Conservation (phyloP, 129 eudicot genomes). For the Deinandra increscens region DNA sequence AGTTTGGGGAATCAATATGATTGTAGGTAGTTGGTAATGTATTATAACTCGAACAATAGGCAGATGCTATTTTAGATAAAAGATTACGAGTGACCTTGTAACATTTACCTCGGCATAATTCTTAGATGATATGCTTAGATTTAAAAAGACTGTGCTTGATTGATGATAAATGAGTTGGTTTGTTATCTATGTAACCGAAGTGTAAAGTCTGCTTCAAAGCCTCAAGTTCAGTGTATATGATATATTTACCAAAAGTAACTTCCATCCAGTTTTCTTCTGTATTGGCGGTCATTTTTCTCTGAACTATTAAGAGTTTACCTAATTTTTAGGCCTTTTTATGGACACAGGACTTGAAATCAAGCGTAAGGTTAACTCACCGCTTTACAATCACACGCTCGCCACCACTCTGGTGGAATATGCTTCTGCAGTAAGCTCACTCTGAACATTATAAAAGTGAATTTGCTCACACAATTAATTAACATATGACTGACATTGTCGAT, state of each 20-base stretch:
- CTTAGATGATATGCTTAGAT: neutral
- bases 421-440: slow-evolving; percentile 66
- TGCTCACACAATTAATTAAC: neutral
- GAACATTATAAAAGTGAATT: neutral
- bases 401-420: slow-evolving; percentile 76
- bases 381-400: slow-evolving; percentile 80
- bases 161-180: neutral
- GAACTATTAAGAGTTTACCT: neutral
- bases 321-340: slow-evolving; percentile 8
- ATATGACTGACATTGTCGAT: neutral
- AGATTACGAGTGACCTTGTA: neutral
- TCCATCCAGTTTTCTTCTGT: no score
- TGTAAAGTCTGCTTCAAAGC: neutral
- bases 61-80: slow-evolving; percentile 4
- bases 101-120: neutral
- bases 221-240: slow-evolving; percentile 1
- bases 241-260: neutral
- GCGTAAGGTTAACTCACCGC: slow-evolving; percentile 36
- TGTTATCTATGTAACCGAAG: neutral
- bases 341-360: slow-evolving; percentile 49
- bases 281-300: neutral
- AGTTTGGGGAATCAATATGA: neutral
- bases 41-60: neutral
- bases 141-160: neutral
- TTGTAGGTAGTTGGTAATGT: slow-evolving; percentile 5